Percentiles rank a stretch among this genome's conserved stretches.
Evolutionary conservation across 2,329 filamentous ascomycete species (phyloP).

Genomic region (Microdochium bolleyi): DNA sequence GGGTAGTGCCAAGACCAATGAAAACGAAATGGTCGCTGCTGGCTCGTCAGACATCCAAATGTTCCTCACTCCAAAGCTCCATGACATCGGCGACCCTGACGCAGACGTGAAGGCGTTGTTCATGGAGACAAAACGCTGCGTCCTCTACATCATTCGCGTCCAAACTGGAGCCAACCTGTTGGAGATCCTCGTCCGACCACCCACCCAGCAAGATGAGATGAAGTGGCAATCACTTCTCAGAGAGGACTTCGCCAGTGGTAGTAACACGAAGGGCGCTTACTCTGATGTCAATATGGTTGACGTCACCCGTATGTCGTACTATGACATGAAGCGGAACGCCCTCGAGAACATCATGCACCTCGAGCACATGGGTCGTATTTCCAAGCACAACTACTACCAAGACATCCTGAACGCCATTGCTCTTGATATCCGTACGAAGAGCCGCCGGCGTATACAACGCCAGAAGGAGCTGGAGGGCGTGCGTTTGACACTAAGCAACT

Average conservation of each 20-base stretch:
- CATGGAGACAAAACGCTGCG: slow-evolving; percentile 96
- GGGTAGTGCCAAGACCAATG: slow-evolving; percentile 92
- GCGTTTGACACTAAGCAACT: slow-evolving; percentile 62
- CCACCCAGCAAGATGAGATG: slow-evolving; percentile 77
- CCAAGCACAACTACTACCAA: slow-evolving; percentile 87
- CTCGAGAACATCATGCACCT: slow-evolving; percentile 89
- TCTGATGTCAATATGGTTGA: slow-evolving; percentile 85
- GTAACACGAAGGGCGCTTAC: slow-evolving; percentile 73
- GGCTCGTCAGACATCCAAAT: slow-evolving; percentile 85
- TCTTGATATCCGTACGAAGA: slow-evolving; percentile 94
- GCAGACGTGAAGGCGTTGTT: slow-evolving; percentile 87
- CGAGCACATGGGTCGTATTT: slow-evolving; percentile 81
- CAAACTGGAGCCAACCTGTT: slow-evolving; percentile 89
- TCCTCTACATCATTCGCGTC: slow-evolving; percentile 94
- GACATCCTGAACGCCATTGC: slow-evolving; percentile 97
- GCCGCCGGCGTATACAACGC: slow-evolving; percentile 82
- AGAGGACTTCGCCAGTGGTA: slow-evolving; percentile 69
- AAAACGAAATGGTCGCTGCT: slow-evolving; percentile 83
- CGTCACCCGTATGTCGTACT: slow-evolving; percentile 81
- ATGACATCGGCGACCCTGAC: slow-evolving; percentile 87
- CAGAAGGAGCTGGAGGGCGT: slow-evolving; percentile 86
- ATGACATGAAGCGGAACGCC: slow-evolving; percentile 85
- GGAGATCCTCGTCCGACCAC: slow-evolving; percentile 88
- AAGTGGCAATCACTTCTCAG: slow-evolving; percentile 76
- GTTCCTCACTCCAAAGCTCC: slow-evolving; percentile 81